Conservation (phyloP, 176 grass and related monocot species). For the Zea mays region Zm-B73-REFERENCE-NAM-5.0 NC_050103.1:120115501-120116000, state of each 20-base stretch:
- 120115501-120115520: too few species aligned
- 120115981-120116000: constrained; percentile 32
- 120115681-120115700: constrained; percentile 71
- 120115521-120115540: constrained; percentile 69
- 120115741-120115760: constrained; percentile 79
- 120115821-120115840: constrained; percentile 62
- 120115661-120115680: constrained; percentile 80
- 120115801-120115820: constrained; percentile 66
- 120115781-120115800: constrained; percentile 80
- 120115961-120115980: constrained; percentile 43
- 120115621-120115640: neutral
- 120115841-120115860: constrained; percentile 96
- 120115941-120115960: constrained; percentile 55
- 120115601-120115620: neutral
- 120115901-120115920: constrained; percentile 52
- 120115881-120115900: constrained; percentile 75
- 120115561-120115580: constrained; percentile 46
- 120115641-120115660: neutral
- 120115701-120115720: constrained; percentile 84
- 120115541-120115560: constrained; percentile 75
- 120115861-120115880: constrained; percentile 71
- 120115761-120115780: constrained; percentile 75
- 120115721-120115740: constrained; percentile 81
- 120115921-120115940: constrained; percentile 39
- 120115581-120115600: neutral